Base-by-base conservation (phyloP, 169 alveolate species). In the Eimeria tenella region DNA sequence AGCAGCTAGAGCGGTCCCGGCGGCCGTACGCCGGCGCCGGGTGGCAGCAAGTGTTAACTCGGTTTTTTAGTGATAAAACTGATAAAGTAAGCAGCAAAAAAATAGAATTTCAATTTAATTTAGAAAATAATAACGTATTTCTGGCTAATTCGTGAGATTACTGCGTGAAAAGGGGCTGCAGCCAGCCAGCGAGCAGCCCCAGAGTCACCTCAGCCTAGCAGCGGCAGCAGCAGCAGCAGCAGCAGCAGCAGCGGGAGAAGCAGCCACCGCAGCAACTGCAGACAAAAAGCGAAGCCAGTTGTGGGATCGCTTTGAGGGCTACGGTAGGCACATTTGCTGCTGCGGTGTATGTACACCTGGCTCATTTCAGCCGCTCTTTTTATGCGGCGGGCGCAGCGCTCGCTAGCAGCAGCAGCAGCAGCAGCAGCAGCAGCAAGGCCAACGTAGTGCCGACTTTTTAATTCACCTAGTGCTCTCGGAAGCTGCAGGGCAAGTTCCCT, bases 201-300 rank as follows among this genome's bases (percentile, higher is more conserved):
- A 25, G 73, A 25, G 73, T 63, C 73, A 63, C 73, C 73, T 63
- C 42, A 31, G 42, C 42, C 42, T 2, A 31, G 42, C 42, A 31
- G 73, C 73, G n/a, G 73, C 73, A 62, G 73, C 73, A 63, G 73
- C 73, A 63, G 73, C 73, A 63, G 73, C 73, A 63, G 73, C 73
- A 63, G 73, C 73, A 1, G 73, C 31, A 63, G 73, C 73, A 0
- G 73, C 73, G 15, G 73, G 42, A 19, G 73, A 4, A 19, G 73
- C 73, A 19, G 73, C 73, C 21, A 25, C 73, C 21, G 73, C 21
- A 63, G 21, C 73, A 63, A 25, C 73, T 4, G 73, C 42, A 63
- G 2, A 15, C 21, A 63, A 63, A 63, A 63, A 6, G 73, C 73
- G 15, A 63, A 63, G 21, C 42, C 42, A 31, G 42, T 31, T 63